These are phyloP conservation scores for Geotrichum siamense DNA, from an alignment of 1,139 yeast genomes.

Conservation along the genomic window DNA sequence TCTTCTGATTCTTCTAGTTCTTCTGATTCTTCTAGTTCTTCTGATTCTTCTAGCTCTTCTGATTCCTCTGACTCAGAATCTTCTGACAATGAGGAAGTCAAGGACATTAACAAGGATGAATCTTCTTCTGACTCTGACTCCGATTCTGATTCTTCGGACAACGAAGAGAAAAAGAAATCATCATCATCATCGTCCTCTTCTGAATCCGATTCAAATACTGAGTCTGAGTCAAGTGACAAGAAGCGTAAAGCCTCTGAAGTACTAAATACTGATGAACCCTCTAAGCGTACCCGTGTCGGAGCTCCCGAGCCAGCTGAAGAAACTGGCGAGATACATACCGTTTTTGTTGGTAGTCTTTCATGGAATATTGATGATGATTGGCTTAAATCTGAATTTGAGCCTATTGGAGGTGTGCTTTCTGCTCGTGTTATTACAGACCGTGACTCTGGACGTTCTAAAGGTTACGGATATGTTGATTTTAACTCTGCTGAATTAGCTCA, in stretches of 20 bases:
- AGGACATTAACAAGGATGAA: neutral
- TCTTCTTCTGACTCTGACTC: constrained; percentile 8
- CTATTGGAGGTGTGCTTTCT: constrained; percentile 67
- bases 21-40: no score
- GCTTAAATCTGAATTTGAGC: constrained; percentile 81
- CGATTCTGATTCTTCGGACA: constrained; percentile 6
- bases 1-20: no score
- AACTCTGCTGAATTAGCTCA: constrained; percentile 70
- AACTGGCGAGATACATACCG: constrained; percentile 61
- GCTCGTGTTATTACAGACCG: constrained; percentile 95
- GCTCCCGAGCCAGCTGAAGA: constrained; percentile 25
- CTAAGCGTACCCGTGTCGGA: constrained; percentile 41
- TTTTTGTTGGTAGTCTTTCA: constrained; percentile 94
- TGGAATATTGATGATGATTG: constrained; percentile 96
- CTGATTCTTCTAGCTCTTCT: no score
- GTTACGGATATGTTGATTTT: constrained; percentile 97
- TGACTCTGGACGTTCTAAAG: constrained; percentile 89
- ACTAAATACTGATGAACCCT: constrained; percentile 26
- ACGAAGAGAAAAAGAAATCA: neutral
- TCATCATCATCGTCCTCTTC: constrained; percentile 10
- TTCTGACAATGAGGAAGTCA: constrained; percentile 2
- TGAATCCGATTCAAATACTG: constrained; percentile 2
- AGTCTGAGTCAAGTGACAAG: constrained; percentile 8
- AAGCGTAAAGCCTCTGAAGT: constrained; percentile 26
- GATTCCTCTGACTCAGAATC: constrained; percentile 6